Base-by-base conservation (phyloP, 2,329 filamentous ascomycete species). In the Phoma sp. region DNA sequence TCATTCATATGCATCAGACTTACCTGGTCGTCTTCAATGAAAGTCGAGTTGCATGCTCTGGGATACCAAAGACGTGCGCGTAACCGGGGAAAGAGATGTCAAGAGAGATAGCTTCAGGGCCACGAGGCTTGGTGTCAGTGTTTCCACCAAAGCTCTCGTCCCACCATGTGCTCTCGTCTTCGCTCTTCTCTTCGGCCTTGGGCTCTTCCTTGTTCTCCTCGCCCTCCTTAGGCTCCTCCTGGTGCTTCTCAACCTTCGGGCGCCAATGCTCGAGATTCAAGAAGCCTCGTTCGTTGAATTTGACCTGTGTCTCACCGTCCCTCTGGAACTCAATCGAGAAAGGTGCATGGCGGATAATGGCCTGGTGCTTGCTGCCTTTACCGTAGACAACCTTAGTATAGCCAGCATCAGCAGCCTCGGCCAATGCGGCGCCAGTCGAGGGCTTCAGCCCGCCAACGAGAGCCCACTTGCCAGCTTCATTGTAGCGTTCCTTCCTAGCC, bases 261-360 rank as follows among this genome's bases (percentile, higher is more conserved):
- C 95, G 83, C 95, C 95, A 99, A 72, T 99, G 95, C 75, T 99
- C 95, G 73, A 98, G 77, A 69, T 98, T 99, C 74, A 99, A 74
- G 59, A 96, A 79, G 0, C 93, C 93, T n/a, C 89, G 86, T 63
- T 93, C 88, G 70, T 99, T 99, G 75, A 99, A 82, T 69, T 89
- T 90, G 74, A 99, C 82, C 57, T 98, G 91, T 0, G 88, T 88
- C 61, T 85, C 80, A 1, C 90, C 92, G 65, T 95, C 89, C 39
- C 93, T 84, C 75, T 89, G 88, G 73, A 99, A 99, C 42, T 96
- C 89, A 47, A 98, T 83, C 33, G 83, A 82, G 61, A 98, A 96
- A 0, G 95, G 95, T 1, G 86, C 82, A 68, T 96, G 91, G 44
- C 83, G 87, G 73, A 99, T 89, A 65, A 93, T 79, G 9, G 92